A percentile compares a stretch with the other conserved stretches of the same genome.
These are phyloP conservation scores for Beta corolliflora DNA, from an alignment of 179 eudicot species.

Conservation along the genomic window DNA sequence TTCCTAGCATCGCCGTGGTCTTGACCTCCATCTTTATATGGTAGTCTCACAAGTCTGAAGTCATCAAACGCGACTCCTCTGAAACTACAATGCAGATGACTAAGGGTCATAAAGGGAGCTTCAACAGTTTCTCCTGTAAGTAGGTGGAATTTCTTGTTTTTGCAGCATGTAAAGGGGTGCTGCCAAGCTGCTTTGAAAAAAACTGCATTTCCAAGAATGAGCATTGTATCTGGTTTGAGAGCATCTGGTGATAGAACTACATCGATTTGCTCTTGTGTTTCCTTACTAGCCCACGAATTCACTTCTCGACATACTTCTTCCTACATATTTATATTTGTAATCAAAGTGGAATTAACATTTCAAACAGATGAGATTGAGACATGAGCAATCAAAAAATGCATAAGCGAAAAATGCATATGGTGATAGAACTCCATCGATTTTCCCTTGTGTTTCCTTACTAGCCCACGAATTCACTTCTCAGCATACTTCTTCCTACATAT, in stretches of 20 bases:
- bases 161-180: neutral
- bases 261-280: slow-evolving; percentile 11
- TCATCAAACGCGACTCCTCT: slow-evolving; percentile 18
- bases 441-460: slow-evolving; percentile 12
- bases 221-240: slow-evolving; percentile 14
- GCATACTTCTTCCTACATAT: slow-evolving; percentile 24
- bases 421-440: slow-evolving; percentile 10
- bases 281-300: slow-evolving; percentile 20
- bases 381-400: too few species aligned
- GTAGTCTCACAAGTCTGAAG: slow-evolving; percentile 18
- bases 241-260: slow-evolving; percentile 13
- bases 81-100: neutral
- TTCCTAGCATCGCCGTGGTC: neutral
- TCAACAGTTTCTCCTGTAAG: slow-evolving; percentile 6
- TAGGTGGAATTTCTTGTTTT: slow-evolving; percentile 14
- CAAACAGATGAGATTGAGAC: too few species aligned
- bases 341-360: too few species aligned
- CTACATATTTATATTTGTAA: neutral
- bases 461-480: slow-evolving; percentile 24
- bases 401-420: neutral
- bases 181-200: slow-evolving; percentile 27
- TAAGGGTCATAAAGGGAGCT: slow-evolving; percentile 9
- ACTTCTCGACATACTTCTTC: slow-evolving; percentile 23
- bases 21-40: slow-evolving; percentile 4
- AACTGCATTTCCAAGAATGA: slow-evolving; percentile 31